phyloP scores from a whole-genome alignment of 768 basidiomycete genomes.

The Trametes punicea region DNA sequence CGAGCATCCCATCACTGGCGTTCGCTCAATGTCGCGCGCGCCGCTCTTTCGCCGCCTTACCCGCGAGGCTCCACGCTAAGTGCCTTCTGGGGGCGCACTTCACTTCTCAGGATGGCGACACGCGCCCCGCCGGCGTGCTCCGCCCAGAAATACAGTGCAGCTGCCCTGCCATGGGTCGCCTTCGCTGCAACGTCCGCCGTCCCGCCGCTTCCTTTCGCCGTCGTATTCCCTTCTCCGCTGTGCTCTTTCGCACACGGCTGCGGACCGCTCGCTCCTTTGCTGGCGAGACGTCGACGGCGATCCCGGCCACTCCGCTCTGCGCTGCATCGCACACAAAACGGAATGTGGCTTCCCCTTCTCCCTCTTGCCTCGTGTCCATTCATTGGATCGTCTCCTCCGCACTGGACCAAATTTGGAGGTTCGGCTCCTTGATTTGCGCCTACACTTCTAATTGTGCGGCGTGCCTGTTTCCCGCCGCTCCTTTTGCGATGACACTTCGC shows the following conservation, averaged over 20 bases:
- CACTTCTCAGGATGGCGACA: slow-evolving; percentile 2
- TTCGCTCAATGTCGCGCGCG: background rate
- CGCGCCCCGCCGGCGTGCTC: background rate
- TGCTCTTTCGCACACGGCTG: background rate
- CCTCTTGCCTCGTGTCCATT: background rate
- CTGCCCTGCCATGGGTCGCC: slow-evolving; percentile 9
- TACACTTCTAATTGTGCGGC: slow-evolving; percentile 2
- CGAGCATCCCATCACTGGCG: background rate
- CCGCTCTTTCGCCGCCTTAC: slow-evolving; percentile 14
- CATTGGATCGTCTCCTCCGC: slow-evolving; percentile 3
- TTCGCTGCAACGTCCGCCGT: slow-evolving; percentile 11
- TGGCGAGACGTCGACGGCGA: background rate
- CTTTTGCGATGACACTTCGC: background rate
- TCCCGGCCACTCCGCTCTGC: slow-evolving; percentile 1
- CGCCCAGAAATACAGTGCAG: slow-evolving; percentile 9
- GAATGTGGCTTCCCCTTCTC: background rate
- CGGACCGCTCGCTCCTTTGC: background rate
- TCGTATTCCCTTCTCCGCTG: slow-evolving; percentile 1
- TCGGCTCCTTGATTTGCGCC: background rate
- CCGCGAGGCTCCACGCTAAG: slow-evolving; percentile 13
- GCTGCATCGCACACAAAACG: slow-evolving; percentile 2
- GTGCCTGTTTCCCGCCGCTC: slow-evolving; percentile 3
- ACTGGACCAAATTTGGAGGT: background rate
- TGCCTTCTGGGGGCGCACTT: slow-evolving; percentile 3
- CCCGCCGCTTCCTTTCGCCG: background rate